Percentiles rank a stretch among this genome's conserved stretches.
Conservation (phyloP, 768 basidiomycete species). For the Amanita fuliginea region DNA sequence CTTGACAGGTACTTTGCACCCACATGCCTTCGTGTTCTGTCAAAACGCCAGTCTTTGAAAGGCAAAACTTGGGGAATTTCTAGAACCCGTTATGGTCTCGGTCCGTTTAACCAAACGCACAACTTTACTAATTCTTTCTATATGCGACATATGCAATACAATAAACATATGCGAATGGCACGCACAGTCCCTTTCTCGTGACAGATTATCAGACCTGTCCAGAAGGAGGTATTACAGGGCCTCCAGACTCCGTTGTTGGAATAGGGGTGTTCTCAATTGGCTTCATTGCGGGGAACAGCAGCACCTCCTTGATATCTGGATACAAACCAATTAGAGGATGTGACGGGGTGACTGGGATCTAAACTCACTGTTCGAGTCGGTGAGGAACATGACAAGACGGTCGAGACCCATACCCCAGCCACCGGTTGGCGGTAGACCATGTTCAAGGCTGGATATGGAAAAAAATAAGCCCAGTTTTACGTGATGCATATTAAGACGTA, state of each 20-base stretch:
- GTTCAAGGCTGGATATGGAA: slow-evolving; percentile 59
- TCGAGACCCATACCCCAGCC: slow-evolving; percentile 98
- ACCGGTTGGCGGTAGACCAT: slow-evolving; percentile 94
- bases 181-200: neutral
- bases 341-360: slow-evolving; percentile 3
- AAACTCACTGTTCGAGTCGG: slow-evolving; percentile 79
- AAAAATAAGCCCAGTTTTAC: slow-evolving; percentile 3
- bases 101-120: too few species aligned
- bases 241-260: neutral
- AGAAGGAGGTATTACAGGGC: neutral
- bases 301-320: slow-evolving; percentile 90
- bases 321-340: neutral
- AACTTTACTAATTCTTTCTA: too few species aligned
- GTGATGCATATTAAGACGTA: slow-evolving; percentile 29
- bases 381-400: slow-evolving; percentile 96
- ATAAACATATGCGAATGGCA: neutral
- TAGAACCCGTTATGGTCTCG: too few species aligned
- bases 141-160: neutral
- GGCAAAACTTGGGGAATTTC: too few species aligned
- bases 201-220: neutral
- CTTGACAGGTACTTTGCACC: too few species aligned
- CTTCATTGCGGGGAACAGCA: slow-evolving; percentile 97
- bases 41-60: too few species aligned
- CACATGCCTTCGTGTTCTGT: too few species aligned
- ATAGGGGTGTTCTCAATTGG: slow-evolving; percentile 38